Conservation (phyloP, 176 grass and related monocot species). For the Themeda triandra region DNA sequence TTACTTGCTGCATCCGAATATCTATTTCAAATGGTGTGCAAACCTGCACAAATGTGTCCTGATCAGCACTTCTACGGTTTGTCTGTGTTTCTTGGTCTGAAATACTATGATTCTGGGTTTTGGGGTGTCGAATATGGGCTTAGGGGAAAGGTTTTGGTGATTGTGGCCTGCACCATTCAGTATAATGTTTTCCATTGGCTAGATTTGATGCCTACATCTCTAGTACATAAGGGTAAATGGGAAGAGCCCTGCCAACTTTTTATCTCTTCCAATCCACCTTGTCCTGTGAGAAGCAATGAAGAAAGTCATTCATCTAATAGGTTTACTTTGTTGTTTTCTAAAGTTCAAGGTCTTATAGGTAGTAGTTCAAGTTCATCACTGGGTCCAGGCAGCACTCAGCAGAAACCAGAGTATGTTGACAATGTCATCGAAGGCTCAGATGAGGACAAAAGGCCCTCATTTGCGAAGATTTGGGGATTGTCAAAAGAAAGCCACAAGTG, state of each 20-base stretch:
- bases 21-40: conserved; percentile 94
- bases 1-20: conserved; percentile 80
- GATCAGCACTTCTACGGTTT: conserved; percentile 59
- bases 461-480: conserved; percentile 85
- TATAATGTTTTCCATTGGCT: conserved; percentile 99
- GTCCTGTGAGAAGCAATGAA: conserved; percentile 28
- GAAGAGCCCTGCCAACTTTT: conserved; percentile 95
- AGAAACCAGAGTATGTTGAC: conserved; percentile 42
- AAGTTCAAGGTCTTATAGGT: conserved; percentile 47
- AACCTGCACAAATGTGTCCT: conserved; percentile 90
- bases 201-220: conserved; percentile 65
- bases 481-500: conserved; percentile 95
- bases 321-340: conserved; percentile 54
- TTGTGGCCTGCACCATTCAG: conserved; percentile 85
- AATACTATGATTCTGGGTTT: conserved; percentile 86
- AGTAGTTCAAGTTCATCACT: conserved; percentile 44
- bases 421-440: conserved; percentile 29
- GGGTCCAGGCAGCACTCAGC: conserved; percentile 28
- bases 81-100: conserved; percentile 76
- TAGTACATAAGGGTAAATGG: conserved; percentile 80
- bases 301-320: conserved; percentile 46
- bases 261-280: conserved; percentile 52
- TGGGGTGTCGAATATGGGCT: conserved; percentile 82
- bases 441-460: conserved; percentile 59
- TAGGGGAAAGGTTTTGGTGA: conserved; percentile 86